Percentiles rank a stretch among this genome's conserved stretches.
Conservation (phyloP, 306 rosid species). For the Acacia crassicarpa region DNA sequence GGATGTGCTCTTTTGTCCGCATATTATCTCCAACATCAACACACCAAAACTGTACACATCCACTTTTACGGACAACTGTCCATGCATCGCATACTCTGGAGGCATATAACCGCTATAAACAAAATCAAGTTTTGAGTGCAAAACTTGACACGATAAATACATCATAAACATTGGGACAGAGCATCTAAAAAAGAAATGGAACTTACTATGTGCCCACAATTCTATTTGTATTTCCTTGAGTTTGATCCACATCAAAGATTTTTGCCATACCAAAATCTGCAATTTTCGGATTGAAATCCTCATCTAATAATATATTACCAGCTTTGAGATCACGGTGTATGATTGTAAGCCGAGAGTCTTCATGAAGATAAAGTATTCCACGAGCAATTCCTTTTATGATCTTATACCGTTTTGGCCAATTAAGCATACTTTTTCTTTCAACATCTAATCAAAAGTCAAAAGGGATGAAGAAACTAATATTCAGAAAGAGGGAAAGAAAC, state of each 20-base stretch:
- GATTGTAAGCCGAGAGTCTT: conserved; percentile 32
- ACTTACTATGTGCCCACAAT: conserved; percentile 59
- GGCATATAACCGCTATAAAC: conserved; percentile 47
- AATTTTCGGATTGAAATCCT: conserved; percentile 43
- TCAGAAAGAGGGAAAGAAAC: not conserved
- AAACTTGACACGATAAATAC: not conserved
- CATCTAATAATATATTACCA: conserved; percentile 47
- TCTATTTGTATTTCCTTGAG: conserved; percentile 38
- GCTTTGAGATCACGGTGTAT: conserved; percentile 42
- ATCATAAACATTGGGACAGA: not conserved
- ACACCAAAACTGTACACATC: conserved; percentile 49
- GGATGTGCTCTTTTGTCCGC: conserved; percentile 34
- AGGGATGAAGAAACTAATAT: not conserved
- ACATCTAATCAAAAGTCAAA: conserved; percentile 24
- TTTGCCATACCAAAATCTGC: conserved; percentile 51
- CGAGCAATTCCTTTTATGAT: conserved; percentile 37
- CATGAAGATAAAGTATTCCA: conserved; percentile 36
- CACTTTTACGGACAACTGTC: conserved; percentile 31
- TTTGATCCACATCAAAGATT: conserved; percentile 39
- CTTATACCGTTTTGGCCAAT: conserved; percentile 47
- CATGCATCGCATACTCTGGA: conserved; percentile 44
- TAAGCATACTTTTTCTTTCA: conserved; percentile 23
- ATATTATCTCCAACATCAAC: conserved; percentile 43
- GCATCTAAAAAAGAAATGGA: not conserved
- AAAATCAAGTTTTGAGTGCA: not conserved